phyloP scores from a whole-genome alignment of 306 rosid genomes.

The Benincasa hispida region DNA sequence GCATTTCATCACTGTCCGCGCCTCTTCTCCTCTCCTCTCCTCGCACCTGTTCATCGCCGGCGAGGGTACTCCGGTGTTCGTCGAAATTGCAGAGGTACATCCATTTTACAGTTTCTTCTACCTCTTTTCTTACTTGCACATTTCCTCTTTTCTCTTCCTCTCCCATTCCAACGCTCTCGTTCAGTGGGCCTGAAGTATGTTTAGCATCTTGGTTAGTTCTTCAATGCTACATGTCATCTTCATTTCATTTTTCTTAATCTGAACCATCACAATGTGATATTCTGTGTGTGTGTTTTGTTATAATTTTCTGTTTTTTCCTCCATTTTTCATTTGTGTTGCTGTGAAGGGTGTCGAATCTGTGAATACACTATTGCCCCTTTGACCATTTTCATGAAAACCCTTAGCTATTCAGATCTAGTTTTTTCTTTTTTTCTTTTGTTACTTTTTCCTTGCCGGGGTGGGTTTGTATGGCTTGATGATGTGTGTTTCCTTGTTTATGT shows the following conservation, averaged over 20 bases:
- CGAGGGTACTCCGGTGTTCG: background rate
- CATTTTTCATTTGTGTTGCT: background rate
- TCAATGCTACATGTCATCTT: background rate
- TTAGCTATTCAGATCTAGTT: background rate
- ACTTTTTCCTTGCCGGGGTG: background rate
- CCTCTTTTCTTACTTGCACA: background rate
- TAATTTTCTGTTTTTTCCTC: background rate
- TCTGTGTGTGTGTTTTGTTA: background rate
- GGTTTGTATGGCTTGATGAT: background rate
- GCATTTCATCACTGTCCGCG: too few relatives aligned
- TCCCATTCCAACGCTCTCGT: background rate
- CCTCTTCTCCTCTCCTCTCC: too few relatives aligned
- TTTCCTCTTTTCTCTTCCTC: background rate
- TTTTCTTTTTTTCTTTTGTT: too few relatives aligned
- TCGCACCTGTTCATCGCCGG: background rate
- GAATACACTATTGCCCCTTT: background rate
- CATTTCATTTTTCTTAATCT: background rate
- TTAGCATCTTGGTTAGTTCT: background rate
- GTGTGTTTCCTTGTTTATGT: background rate
- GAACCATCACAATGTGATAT: background rate
- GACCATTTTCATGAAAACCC: background rate
- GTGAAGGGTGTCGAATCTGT: background rate
- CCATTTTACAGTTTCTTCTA: background rate
- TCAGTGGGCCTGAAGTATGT: background rate
- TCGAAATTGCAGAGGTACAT: too few relatives aligned